These are phyloP conservation scores for Lipomyces yamanashiensis DNA, from an alignment of 805 yeast genomes.

Conservation along the genomic window DNA sequence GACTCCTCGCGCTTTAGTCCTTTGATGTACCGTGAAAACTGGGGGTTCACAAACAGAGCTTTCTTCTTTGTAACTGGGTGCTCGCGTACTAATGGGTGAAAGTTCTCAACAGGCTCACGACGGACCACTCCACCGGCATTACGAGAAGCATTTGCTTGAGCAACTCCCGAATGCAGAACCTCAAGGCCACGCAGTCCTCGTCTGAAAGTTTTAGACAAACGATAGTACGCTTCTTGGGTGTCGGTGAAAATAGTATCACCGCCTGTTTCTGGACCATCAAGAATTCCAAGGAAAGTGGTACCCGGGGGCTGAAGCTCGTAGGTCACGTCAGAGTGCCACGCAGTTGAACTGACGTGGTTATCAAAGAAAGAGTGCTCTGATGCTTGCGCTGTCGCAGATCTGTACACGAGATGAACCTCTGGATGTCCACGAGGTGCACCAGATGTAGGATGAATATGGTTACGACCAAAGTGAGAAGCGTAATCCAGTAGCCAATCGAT, in stretches of 20 bases:
- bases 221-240: slow-evolving; percentile 59
- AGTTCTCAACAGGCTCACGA: slow-evolving; percentile 54
- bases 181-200: slow-evolving; percentile 56
- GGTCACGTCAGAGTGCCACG: slow-evolving; percentile 77
- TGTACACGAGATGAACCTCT: slow-evolving; percentile 64
- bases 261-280: slow-evolving; percentile 57
- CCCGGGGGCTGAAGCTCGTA: slow-evolving; percentile 78
- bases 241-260: slow-evolving; percentile 63
- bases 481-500: slow-evolving; percentile 48
- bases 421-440: slow-evolving; percentile 67
- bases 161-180: slow-evolving; percentile 66
- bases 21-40: slow-evolving; percentile 63
- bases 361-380: slow-evolving; percentile 30
- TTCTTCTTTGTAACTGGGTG: slow-evolving; percentile 72
- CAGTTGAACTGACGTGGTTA: slow-evolving; percentile 39
- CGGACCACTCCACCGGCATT: slow-evolving; percentile 57
- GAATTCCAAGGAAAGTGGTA: slow-evolving; percentile 64
- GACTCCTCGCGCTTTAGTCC: slow-evolving; percentile 77
- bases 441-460: slow-evolving; percentile 73
- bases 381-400: slow-evolving; percentile 52
- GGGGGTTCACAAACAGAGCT: slow-evolving; percentile 52
- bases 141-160: slow-evolving; percentile 64
- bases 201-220: slow-evolving; percentile 56
- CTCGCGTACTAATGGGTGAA: slow-evolving; percentile 65
- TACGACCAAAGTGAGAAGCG: slow-evolving; percentile 68